Conservation (phyloP, 179 eudicot species). For the Corrigiola litoralis region DNA sequence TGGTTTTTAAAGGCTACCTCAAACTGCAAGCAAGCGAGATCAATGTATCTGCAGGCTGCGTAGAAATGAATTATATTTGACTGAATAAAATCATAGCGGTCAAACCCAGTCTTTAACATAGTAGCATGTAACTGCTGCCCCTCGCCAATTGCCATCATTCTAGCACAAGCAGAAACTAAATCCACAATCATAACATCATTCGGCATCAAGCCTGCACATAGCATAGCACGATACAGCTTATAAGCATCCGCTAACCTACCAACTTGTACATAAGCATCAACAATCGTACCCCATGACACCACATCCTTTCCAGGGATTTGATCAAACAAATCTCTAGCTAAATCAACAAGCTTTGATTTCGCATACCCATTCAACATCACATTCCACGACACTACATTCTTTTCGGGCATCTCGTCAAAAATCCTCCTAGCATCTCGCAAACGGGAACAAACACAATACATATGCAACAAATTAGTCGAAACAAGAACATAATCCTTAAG, state of each 20-base stretch:
- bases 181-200: constrained; percentile 78
- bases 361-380: constrained; percentile 93
- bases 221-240: constrained; percentile 53
- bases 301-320: constrained; percentile 59
- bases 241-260: constrained; percentile 61
- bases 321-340: constrained; percentile 67
- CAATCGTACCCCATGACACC: constrained; percentile 84
- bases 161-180: constrained; percentile 65
- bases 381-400: constrained; percentile 80
- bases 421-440: constrained; percentile 54
- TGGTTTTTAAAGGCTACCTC: constrained; percentile 58
- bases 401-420: constrained; percentile 68
- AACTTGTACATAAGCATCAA: constrained; percentile 56
- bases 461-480: constrained; percentile 69
- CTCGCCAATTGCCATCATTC: constrained; percentile 38
- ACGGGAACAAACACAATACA: constrained; percentile 53
- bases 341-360: constrained; percentile 49
- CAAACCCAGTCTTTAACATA: constrained; percentile 53
- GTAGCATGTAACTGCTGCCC: constrained; percentile 69
- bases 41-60: constrained; percentile 46
- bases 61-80: constrained; percentile 76
- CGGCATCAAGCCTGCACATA: constrained; percentile 43
- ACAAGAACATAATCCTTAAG: constrained; percentile 48
- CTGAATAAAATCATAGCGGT: constrained; percentile 58
- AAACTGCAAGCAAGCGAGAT: constrained; percentile 65